Conservation (phyloP, 1,284 basidiomycete genomes). For the Melampsora larici-populina region DNA sequence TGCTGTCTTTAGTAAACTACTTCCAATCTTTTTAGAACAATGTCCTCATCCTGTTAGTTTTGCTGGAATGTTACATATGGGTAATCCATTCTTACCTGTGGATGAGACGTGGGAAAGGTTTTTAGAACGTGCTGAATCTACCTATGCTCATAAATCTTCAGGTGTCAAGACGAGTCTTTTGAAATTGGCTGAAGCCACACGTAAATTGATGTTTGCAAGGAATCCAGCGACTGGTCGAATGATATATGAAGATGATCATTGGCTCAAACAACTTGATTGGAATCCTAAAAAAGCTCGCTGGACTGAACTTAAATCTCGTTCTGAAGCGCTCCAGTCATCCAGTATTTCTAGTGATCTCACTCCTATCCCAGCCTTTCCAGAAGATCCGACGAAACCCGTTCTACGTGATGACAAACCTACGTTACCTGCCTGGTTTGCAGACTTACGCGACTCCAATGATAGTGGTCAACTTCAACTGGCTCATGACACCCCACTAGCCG, state of each 20-base stretch:
- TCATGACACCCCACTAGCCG: conserved; percentile 44
- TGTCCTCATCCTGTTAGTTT: conserved; percentile 94
- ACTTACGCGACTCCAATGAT: not conserved
- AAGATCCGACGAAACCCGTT: conserved; percentile 30
- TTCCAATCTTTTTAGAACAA: conserved; percentile 76
- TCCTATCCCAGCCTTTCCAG: no score
- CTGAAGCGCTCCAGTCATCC: not conserved
- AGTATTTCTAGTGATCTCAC: not conserved
- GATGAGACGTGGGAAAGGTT: conserved; percentile 85
- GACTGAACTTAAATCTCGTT: conserved; percentile 36
- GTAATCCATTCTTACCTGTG: conserved; percentile 84
- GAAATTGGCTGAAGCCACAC: conserved; percentile 63
- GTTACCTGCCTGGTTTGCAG: conserved; percentile 37
- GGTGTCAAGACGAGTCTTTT: conserved; percentile 68
- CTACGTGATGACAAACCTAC: conserved; percentile 6
- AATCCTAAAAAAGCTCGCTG: conserved; percentile 76
- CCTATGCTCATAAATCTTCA: conserved; percentile 72
- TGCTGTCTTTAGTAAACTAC: conserved; percentile 70
- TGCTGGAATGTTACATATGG: conserved; percentile 86
- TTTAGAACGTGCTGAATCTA: conserved; percentile 70
- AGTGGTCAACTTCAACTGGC: conserved; percentile 4
- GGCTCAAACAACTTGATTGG: conserved; percentile 93
- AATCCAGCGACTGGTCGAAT: conserved; percentile 48
- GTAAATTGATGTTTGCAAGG: conserved; percentile 49
- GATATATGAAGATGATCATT: conserved; percentile 72